Evolutionary conservation across 176 grass and related monocot species (phyloP).

Genomic region (Puccinellia tenuiflora): DNA sequence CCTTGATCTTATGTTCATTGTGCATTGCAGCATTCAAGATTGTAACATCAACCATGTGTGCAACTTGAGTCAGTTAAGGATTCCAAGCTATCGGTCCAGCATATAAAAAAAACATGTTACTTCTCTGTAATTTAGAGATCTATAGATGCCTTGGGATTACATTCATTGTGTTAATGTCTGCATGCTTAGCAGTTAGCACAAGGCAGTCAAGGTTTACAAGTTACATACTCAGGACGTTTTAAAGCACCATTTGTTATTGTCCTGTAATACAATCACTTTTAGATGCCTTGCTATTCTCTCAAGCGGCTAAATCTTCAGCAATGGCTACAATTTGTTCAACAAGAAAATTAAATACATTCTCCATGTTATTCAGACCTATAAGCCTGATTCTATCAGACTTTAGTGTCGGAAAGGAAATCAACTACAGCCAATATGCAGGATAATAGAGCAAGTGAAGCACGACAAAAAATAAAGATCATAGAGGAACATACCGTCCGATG

Average conservation of each 20-base stretch:
- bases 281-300: background rate
- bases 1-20: background rate
- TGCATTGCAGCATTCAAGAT: background rate
- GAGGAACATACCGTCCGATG: no score
- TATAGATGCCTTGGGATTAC: background rate
- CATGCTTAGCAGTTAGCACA: background rate
- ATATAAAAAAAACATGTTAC: no score
- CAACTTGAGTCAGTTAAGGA: background rate
- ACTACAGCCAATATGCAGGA: background rate
- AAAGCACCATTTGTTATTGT: background rate
- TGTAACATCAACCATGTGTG: background rate
- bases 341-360: background rate
- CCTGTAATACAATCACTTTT: background rate
- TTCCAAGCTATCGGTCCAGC: no score
- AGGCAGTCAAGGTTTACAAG: background rate
- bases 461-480: background rate
- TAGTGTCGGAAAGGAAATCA: background rate
- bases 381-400: background rate
- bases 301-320: background rate
- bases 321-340: background rate
- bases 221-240: background rate
- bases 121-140: no score
- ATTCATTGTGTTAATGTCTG: background rate
- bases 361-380: background rate
- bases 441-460: background rate